These are phyloP conservation scores for Talinum fruticosum DNA, from an alignment of 148 eudicot genomes.

Conservation along the genomic window DNA sequence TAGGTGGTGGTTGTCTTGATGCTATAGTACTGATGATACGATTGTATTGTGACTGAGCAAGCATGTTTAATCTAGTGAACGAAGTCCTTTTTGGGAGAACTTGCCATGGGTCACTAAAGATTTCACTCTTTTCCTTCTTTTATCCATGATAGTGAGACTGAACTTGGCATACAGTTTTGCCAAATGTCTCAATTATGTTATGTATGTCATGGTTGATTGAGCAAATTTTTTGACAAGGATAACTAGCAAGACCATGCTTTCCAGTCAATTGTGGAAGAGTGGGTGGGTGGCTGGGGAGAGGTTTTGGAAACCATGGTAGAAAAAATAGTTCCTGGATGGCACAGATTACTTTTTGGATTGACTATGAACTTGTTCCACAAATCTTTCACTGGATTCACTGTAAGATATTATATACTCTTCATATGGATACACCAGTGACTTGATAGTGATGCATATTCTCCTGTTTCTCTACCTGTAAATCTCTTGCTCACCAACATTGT, in stretches of 20 bases:
- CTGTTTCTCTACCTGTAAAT: not conserved
- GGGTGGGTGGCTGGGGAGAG: not conserved
- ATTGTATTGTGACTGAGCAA: not conserved
- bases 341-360: not conserved
- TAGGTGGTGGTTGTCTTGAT: no score
- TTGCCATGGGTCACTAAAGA: not conserved
- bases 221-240: not conserved
- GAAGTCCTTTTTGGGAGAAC: not conserved
- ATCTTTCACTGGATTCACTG: not conserved
- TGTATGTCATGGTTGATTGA: not conserved
- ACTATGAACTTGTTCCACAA: not conserved
- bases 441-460: not conserved
- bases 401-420: not conserved
- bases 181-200: not conserved
- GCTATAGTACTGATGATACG: not conserved
- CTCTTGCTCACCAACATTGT: not conserved
- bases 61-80: not conserved
- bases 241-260: not conserved
- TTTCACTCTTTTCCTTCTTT: not conserved
- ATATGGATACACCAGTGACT: not conserved
- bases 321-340: not conserved
- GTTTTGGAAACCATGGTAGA: not conserved
- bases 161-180: not conserved
- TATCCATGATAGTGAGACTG: not conserved
- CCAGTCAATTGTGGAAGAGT: not conserved